Evolutionary conservation across 140 eudicot genomes (phyloP).

Genomic region (Anethum foeniculum): DNA sequence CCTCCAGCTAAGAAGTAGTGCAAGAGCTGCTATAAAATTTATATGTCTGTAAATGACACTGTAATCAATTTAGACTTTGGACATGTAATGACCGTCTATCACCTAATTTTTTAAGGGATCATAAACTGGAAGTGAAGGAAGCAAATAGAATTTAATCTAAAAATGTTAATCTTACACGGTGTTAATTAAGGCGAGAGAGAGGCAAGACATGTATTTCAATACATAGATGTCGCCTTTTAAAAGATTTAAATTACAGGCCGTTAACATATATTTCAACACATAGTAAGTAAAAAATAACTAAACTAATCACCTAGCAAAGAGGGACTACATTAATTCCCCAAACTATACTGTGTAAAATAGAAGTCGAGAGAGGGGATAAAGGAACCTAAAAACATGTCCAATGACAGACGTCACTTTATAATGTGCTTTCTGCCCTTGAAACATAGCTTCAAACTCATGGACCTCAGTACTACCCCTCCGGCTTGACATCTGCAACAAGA

Average conservation of each 20-base stretch:
- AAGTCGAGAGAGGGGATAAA: not conserved
- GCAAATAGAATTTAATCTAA: not conserved
- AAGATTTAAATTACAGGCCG: not conserved
- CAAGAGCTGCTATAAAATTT: not conserved
- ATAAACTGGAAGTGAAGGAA: not conserved
- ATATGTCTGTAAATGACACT: not conserved
- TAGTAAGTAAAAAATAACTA: not conserved
- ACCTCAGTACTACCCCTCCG: conserved; percentile 89
- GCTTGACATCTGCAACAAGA: conserved; percentile 67
- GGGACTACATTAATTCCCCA: not conserved
- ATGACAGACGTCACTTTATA: conserved; percentile 88
- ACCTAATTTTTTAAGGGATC: not conserved
- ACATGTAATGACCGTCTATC: not conserved
- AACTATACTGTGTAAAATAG: not conserved
- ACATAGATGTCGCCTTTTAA: no score
- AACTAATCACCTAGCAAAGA: not conserved
- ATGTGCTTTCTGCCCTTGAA: conserved; percentile 49
- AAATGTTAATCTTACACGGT: not conserved
- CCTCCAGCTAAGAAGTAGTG: not conserved
- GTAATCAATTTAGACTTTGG: not conserved
- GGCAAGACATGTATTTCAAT: not conserved
- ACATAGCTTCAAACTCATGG: conserved; percentile 83
- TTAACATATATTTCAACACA: not conserved
- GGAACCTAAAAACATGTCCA: conserved; percentile 95
- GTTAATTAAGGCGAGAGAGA: not conserved